Evolutionary conservation across 2,329 filamentous ascomycete genomes (phyloP).

Genomic region (Aspergillus sp.): DNA sequence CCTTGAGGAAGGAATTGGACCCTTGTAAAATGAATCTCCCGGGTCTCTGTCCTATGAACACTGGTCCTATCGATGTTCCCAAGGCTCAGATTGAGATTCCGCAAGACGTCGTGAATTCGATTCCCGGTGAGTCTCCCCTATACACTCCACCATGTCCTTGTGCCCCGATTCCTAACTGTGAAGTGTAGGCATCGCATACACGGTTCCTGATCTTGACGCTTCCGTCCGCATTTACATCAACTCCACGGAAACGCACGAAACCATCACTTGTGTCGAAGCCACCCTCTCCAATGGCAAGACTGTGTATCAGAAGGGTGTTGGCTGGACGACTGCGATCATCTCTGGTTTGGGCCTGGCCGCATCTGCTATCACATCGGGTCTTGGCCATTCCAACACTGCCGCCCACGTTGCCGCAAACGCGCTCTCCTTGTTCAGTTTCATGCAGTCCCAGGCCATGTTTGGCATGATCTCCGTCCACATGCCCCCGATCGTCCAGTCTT

Average conservation of each 20-base stretch:
- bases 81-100: constrained; percentile 66
- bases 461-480: constrained; percentile 78
- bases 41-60: constrained; percentile 87
- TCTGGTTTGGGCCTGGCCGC: constrained; percentile 78
- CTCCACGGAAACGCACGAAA: constrained; percentile 59
- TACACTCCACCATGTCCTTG: not conserved
- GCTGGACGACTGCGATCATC: constrained; percentile 86
- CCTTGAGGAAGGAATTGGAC: constrained; percentile 65
- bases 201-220: constrained; percentile 86
- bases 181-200: constrained; percentile 69
- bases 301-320: constrained; percentile 82
- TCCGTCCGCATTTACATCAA: constrained; percentile 80
- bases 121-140: constrained; percentile 58
- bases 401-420: constrained; percentile 93
- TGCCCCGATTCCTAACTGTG: not conserved
- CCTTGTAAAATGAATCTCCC: constrained; percentile 69
- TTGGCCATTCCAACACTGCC: constrained; percentile 90
- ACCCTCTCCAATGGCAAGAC: constrained; percentile 88
- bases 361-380: constrained; percentile 82
- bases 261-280: constrained; percentile 83
- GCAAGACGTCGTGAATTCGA: constrained; percentile 55
- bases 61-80: constrained; percentile 71
- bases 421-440: constrained; percentile 89
- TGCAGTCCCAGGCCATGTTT: constrained; percentile 89
- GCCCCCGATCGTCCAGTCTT: constrained; percentile 83